Evolutionary conservation across 2,329 filamentous ascomycete genomes (phyloP).

Genomic region (Periconia macrospinosa): DNA sequence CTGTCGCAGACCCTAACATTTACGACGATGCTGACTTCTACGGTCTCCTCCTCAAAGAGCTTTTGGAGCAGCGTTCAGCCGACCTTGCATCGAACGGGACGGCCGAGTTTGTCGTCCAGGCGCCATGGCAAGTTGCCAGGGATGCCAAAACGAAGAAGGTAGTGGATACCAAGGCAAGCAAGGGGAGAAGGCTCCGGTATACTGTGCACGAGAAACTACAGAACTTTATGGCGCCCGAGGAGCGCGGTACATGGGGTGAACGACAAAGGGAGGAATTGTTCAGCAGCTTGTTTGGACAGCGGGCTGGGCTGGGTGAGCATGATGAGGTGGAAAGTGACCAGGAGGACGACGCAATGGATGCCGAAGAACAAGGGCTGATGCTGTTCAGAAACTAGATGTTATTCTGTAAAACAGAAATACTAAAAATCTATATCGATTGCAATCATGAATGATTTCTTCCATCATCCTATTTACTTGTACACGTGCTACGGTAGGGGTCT

Average conservation of each 20-base stretch:
- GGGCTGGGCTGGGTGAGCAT: constrained; percentile 48
- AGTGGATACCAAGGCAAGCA: constrained; percentile 92
- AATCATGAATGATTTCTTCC: no score
- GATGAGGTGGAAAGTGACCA: constrained; percentile 40
- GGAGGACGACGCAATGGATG: constrained; percentile 40
- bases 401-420: no score
- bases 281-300: constrained; percentile 53
- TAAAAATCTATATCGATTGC: no score
- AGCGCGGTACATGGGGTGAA: constrained; percentile 77
- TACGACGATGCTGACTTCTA: constrained; percentile 98
- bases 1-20: constrained; percentile 50
- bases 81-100: constrained; percentile 52
- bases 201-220: constrained; percentile 96
- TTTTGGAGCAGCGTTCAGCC: constrained; percentile 83
- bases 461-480: no score
- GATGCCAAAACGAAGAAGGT: constrained; percentile 82
- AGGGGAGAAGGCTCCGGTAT: constrained; percentile 91
- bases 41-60: constrained; percentile 85
- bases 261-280: constrained; percentile 70
- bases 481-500: no score
- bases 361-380: constrained; percentile 41
- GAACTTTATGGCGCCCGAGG: constrained; percentile 96
- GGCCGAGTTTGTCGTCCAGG: constrained; percentile 52
- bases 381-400: constrained; percentile 39
- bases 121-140: constrained; percentile 65